phyloP scores from a whole-genome alignment of 2,329 filamentous ascomycete species.

The Paecilomyces niveus region DNA sequence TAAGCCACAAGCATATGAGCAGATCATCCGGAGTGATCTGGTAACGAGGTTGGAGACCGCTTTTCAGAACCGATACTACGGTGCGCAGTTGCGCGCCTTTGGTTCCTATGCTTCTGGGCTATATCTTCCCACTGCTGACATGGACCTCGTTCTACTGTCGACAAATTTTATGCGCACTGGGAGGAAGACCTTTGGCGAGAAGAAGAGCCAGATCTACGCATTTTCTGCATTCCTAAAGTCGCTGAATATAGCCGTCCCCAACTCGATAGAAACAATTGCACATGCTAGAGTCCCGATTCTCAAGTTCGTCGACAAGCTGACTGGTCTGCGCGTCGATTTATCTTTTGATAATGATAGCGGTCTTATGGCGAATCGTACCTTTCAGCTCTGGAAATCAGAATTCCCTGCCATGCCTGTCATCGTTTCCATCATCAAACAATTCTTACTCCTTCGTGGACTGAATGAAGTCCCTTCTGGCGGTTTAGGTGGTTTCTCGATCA shows the following conservation, averaged over 20 bases:
- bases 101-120: conserved; percentile 89
- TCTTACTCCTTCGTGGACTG: conserved; percentile 76
- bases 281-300: conserved; percentile 82
- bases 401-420: conserved; percentile 82
- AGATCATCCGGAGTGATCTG: conserved; percentile 64
- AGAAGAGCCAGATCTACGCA: conserved; percentile 50
- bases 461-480: conserved; percentile 91
- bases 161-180: conserved; percentile 50
- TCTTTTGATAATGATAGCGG: conserved; percentile 91
- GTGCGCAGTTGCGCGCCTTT: conserved; percentile 65
- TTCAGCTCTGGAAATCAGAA: conserved; percentile 67
- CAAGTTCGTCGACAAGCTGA: conserved; percentile 76
- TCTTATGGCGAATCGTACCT: conserved; percentile 71
- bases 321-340: conserved; percentile 78
- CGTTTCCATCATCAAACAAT: conserved; percentile 86
- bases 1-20: conserved; percentile 68
- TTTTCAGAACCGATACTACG: conserved; percentile 52
- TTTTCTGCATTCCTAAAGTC: conserved; percentile 56
- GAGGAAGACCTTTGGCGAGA: conserved; percentile 44
- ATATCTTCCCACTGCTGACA: conserved; percentile 74
- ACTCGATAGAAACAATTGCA: conserved; percentile 60
- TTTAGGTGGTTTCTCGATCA: conserved; percentile 88
- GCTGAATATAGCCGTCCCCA: conserved; percentile 50
- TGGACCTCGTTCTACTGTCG: conserved; percentile 82
- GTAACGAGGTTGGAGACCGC: conserved; percentile 59